Conservation (phyloP, 2,329 filamentous ascomycete genomes). For the Botrytis aclada region DNA sequence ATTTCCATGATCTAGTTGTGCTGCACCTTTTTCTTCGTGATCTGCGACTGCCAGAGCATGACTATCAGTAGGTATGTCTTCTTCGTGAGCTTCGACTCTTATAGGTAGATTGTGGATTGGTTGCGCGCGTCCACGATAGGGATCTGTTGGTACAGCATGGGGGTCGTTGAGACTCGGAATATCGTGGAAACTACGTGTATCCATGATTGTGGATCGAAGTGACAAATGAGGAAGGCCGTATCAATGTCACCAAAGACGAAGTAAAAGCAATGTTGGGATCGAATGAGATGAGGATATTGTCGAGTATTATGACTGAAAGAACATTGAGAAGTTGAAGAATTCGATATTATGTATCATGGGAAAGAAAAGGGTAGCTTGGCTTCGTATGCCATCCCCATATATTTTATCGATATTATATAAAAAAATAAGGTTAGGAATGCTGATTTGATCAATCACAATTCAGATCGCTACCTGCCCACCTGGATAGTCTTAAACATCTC, state of each 20-base stretch:
- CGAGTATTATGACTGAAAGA: neutral
- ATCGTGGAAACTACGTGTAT: neutral
- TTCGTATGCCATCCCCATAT: neutral
- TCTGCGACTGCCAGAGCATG: conserved; percentile 43
- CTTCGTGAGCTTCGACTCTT: conserved; percentile 28
- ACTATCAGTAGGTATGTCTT: conserved; percentile 40
- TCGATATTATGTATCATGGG: neutral
- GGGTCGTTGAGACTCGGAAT: conserved; percentile 10
- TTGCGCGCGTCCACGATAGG: conserved; percentile 9
- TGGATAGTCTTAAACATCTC: neutral
- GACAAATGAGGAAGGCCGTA: neutral
- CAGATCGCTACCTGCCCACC: neutral
- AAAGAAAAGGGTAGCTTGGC: neutral
- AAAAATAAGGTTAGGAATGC: neutral
- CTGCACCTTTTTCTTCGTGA: conserved; percentile 42
- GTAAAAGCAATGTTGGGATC: neutral
- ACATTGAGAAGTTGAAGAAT: neutral
- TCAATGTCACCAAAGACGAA: neutral
- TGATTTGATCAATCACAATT: conserved; percentile 1
- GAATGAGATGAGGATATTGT: neutral
- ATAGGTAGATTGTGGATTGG: conserved; percentile 26
- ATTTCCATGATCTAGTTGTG: conserved; percentile 41
- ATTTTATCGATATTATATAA: neutral
- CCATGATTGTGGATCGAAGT: neutral
- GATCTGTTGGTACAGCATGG: conserved; percentile 13